These are phyloP conservation scores for Globisporangium splendens DNA, from an alignment of 352 stramenopile genomes.

Conservation along the genomic window DNA sequence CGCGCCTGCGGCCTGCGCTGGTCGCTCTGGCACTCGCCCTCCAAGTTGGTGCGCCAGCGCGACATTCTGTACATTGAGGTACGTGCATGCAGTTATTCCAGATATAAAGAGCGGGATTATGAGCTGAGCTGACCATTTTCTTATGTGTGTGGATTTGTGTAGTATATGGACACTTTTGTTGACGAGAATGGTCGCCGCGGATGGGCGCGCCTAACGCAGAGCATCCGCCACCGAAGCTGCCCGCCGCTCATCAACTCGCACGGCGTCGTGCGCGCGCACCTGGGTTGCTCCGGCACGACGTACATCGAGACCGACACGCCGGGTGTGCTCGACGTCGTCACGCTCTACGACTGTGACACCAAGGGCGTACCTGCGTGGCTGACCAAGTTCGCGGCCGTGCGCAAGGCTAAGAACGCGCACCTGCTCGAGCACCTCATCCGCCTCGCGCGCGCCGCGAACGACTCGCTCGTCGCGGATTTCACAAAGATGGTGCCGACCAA, in stretches of 20 bases:
- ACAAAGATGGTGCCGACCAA: conserved; percentile 25
- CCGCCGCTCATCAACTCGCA: conserved; percentile 47
- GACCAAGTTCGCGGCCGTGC: conserved; percentile 52
- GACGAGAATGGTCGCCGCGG: conserved; percentile 48
- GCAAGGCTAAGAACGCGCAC: conserved; percentile 58
- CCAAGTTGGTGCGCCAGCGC: conserved; percentile 52
- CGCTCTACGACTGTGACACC: conserved; percentile 60
- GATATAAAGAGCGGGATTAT: no score
- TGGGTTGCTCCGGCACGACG: conserved; percentile 56
- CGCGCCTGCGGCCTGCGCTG: conserved; percentile 54
- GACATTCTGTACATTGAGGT: conserved; percentile 62
- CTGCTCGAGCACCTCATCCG: conserved; percentile 63
- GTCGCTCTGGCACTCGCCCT: conserved; percentile 62
- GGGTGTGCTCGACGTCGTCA: conserved; percentile 46
- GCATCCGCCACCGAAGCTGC: conserved; percentile 61
- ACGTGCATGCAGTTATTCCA: no score
- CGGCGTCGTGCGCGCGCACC: conserved; percentile 46
- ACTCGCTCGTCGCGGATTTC: conserved; percentile 36
- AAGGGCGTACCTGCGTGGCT: conserved; percentile 59
- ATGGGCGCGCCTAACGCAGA: conserved; percentile 61
- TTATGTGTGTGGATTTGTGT: no score
- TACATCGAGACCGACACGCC: conserved; percentile 57
- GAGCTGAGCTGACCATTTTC: no score
- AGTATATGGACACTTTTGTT: conserved; percentile 64
- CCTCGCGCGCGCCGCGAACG: conserved; percentile 45